A percentile compares a stretch with the other conserved stretches of the same genome.
These are phyloP conservation scores for Zoysia pacifica DNA, from an alignment of 176 grass and related monocot genomes.

Conservation along the genomic window DNA sequence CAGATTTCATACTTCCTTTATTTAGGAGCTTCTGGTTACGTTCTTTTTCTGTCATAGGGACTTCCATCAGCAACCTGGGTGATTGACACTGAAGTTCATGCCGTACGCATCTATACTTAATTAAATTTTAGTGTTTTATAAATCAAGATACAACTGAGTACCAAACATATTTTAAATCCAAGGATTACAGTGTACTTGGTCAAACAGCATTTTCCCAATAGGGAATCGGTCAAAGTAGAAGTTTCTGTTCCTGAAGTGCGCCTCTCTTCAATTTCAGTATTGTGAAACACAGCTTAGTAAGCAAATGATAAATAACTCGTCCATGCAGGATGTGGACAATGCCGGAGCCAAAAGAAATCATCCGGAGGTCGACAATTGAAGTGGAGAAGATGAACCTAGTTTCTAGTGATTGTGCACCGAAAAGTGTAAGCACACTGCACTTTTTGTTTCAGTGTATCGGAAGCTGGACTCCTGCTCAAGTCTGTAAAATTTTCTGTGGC, in stretches of 20 bases:
- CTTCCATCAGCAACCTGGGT: not conserved
- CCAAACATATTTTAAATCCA: not conserved
- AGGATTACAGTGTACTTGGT: not conserved
- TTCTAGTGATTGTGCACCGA: slow-evolving; percentile 51
- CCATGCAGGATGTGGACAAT: slow-evolving; percentile 90
- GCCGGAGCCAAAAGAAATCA: slow-evolving; percentile 81
- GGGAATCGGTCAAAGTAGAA: not conserved
- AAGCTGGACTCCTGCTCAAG: not conserved
- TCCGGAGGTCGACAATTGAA: slow-evolving; percentile 55
- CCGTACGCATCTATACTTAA: not conserved
- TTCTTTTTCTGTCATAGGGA: not conserved
- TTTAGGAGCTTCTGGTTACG: not conserved
- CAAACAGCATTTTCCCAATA: not conserved
- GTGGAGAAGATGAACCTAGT: slow-evolving; percentile 60
- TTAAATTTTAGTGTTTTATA: not conserved
- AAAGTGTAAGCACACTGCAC: slow-evolving; percentile 46
- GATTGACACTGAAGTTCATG: slow-evolving; percentile 5
- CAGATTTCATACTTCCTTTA: not conserved
- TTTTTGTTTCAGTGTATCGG: not conserved
- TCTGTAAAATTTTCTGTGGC: slow-evolving; percentile 1
- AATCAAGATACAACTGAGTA: not conserved
- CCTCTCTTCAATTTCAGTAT: not conserved
- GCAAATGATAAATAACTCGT: not conserved
- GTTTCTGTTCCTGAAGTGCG: not conserved
- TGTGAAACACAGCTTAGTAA: not conserved